A percentile compares a stretch with the other conserved stretches of the same genome.
Conservation (phyloP, 1,139 yeast genomes). For the Citeromyces hawaiiensis region DNA sequence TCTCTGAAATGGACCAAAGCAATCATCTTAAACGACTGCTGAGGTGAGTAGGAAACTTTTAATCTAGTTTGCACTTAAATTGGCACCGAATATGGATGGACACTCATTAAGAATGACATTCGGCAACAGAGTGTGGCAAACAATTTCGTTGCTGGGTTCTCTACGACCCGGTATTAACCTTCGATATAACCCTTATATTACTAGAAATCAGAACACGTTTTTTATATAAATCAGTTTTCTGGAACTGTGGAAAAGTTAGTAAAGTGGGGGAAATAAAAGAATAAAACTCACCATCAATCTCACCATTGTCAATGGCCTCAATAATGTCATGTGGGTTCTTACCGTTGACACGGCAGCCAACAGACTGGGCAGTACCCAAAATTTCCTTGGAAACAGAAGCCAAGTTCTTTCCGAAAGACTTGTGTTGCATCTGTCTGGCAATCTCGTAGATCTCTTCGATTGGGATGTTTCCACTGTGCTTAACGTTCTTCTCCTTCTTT, state of each 20-base stretch:
- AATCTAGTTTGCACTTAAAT: slow-evolving; percentile 94
- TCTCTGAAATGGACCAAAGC: slow-evolving; percentile 58
- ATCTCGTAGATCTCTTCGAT: slow-evolving; percentile 93
- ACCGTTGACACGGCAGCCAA: slow-evolving; percentile 98
- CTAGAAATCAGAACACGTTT: slow-evolving; percentile 1
- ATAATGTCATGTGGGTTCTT: slow-evolving; percentile 99
- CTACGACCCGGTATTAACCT: slow-evolving; percentile 3
- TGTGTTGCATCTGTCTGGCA: slow-evolving; percentile 96
- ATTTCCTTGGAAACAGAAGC: slow-evolving; percentile 97
- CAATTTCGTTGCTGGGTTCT: slow-evolving; percentile 19
- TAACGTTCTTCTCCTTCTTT: slow-evolving; percentile 99
- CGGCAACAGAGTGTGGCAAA: slow-evolving; percentile 97
- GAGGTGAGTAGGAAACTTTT: slow-evolving; percentile 64
- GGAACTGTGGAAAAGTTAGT: slow-evolving; percentile 1
- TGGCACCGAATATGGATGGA: slow-evolving; percentile 62
- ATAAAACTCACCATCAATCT: slow-evolving; percentile 51
- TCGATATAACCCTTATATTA: background rate
- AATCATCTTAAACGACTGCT: slow-evolving; percentile 18
- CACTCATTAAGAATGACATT: slow-evolving; percentile 7
- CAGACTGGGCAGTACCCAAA: slow-evolving; percentile 99
- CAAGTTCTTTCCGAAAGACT: slow-evolving; percentile 96
- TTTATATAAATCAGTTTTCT: slow-evolving; percentile 2
- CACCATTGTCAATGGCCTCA: slow-evolving; percentile 97
- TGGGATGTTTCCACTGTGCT: slow-evolving; percentile 98
- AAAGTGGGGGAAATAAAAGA: slow-evolving; percentile 58